Base-by-base conservation (phyloP, 169 alveolate species). In the Cyclospora cayetanensis region DNA sequence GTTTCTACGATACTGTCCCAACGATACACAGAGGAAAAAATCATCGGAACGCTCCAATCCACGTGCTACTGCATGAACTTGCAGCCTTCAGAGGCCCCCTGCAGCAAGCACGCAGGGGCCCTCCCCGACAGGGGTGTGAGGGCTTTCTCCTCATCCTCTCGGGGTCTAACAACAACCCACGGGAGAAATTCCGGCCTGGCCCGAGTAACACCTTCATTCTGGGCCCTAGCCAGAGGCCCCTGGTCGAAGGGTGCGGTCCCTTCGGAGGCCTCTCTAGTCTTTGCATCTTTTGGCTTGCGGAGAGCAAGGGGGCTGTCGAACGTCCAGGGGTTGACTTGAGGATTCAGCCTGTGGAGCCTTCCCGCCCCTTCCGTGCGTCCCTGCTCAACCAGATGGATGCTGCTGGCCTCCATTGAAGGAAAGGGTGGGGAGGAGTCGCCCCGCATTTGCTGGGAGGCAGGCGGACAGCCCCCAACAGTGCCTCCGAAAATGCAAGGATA, bases 251-350 rank as follows among this genome's bases (percentile, higher is more conserved):
- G 63, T 12, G 22, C 87, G 0, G 83, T 18, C 41, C 41, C 41
- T 34, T 70, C 83, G 35, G 43, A 68, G 46, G 68, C 66, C 3
- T n/a, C 60, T 31, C 87, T 43, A 22, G 68, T 15, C n/a, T 41
- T 42, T 22, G 68, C 31, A 1, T 77, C 87, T 46, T 27, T 77
- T 41, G 87, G 70, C 46, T 29, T 77, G 87, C 34, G 68, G 68
- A 77, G 66, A n/a, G 87, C 25, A 41, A 77, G 87, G 68, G 87
- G 87, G 87, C 87, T 77, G 68, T 27, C 68, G 68, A 77, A 46
- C 27, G 68, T 43, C 87, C 87, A 77, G 22, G 63, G 63, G 63
- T 18, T n/a, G 63, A 50, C 1, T 2, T 50, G 63, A n/a, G 63
- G 63, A n/a, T 50, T 50, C 22, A 50, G 63, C 27, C 63, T 50